phyloP scores from a whole-genome alignment of 1,284 basidiomycete genomes.

The Puccinia novopanici region DNA sequence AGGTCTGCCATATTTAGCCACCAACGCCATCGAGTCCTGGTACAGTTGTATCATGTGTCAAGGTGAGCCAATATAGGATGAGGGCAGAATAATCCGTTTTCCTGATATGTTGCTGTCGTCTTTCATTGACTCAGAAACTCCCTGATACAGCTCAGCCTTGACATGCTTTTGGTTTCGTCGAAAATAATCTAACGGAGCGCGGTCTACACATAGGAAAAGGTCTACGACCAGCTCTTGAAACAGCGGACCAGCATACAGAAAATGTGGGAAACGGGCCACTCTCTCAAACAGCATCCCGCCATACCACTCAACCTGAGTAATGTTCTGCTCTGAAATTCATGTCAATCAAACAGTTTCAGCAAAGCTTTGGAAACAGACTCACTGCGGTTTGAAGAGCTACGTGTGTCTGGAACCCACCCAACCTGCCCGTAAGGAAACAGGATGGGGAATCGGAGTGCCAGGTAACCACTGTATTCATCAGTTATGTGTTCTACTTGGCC shows the following conservation, averaged over 20 bases:
- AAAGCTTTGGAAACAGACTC: background rate
- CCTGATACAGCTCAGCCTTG: slow-evolving; percentile 6
- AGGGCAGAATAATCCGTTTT: slow-evolving; percentile 57
- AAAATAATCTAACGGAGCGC: slow-evolving; percentile 55
- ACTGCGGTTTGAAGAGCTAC: background rate
- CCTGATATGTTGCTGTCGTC: slow-evolving; percentile 26
- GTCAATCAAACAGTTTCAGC: background rate
- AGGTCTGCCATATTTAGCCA: slow-evolving; percentile 56
- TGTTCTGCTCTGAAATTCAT: background rate
- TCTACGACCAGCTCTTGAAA: slow-evolving; percentile 62
- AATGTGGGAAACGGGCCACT: background rate
- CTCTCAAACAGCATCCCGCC: background rate
- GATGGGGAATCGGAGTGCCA: background rate
- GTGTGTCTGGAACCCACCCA: background rate
- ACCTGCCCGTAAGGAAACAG: slow-evolving; percentile 5
- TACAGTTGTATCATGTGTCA: slow-evolving; percentile 60
- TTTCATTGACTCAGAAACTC: background rate
- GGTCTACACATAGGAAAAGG: slow-evolving; percentile 58
- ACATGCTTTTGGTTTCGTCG: slow-evolving; percentile 59
- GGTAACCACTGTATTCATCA: background rate
- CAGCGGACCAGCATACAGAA: slow-evolving; percentile 53
- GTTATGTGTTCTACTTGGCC: background rate
- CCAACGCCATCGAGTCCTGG: too few relatives aligned
- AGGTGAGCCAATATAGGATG: slow-evolving; percentile 59
- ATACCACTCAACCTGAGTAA: slow-evolving; percentile 13